Evolutionary conservation across 768 basidiomycete species (phyloP), one percentile per base, ranked within the genome.

Genomic region (Crassisporium funariophilum): DNA sequence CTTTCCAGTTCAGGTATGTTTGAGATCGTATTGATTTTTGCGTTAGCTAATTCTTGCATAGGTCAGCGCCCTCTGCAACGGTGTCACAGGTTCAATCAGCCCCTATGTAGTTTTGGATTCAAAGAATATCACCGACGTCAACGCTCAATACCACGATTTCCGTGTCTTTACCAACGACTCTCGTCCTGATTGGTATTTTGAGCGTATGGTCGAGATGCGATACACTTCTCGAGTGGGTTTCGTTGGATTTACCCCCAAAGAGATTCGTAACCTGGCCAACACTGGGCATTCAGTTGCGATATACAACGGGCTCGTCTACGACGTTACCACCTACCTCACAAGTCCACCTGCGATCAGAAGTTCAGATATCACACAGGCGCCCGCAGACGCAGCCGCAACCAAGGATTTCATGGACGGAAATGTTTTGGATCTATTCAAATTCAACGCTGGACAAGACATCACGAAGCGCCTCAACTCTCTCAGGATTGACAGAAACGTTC

Each of bases 131-230:
- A 81, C 86, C 16, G 86, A 90, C 52, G 60, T 70, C 13, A 88
- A 94, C 58, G 74, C 87, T 0, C 75, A 83, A 57, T 99, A 98
- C 64, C 97, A 98, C 64, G 95, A 99, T 63, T 99, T 99, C 81
- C 88, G 95, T 13, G 86, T 85, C 0, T 84, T 76, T 61, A 87
- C 85, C 25, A 88, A 84, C 49, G 95, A 98, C 60, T 86, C 88
- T 0, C 82, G 97, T 7, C 95, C 97, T 0, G 97, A 99, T 62
- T 99, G 97, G 97, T 99, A 98, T 66, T 94, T 89, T 54, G 88
- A 98, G 70, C 76, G 74, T 49, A 98, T 99, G 97, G 88, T 90
- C 2, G 65, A 80, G 61, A 86, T 99, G 87, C 88, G 97, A 5
- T 97, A 87, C 75, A 86, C 82, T 43, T 83, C 82, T 56, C 88